Percentiles rank a stretch among this genome's conserved stretches.
Conservation (phyloP, 2,329 filamentous ascomycete species). For the Aspergillus chevalieri region DNA sequence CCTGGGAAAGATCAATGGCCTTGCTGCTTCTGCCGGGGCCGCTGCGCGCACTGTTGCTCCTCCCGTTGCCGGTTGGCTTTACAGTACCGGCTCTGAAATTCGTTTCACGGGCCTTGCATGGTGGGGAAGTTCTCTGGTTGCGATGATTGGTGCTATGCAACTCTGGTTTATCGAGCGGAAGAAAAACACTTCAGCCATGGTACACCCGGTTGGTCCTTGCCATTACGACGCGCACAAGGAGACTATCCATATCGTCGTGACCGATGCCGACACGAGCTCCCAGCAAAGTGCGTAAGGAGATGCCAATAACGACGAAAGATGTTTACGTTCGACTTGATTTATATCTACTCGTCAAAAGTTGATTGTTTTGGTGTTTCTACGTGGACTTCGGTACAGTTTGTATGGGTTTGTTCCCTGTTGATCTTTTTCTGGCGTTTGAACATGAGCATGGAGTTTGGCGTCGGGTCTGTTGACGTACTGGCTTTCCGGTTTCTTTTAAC, state of each 20-base stretch:
- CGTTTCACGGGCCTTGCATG: constrained; percentile 57
- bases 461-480: neutral
- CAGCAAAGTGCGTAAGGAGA: neutral
- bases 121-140: constrained; percentile 55
- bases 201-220: constrained; percentile 31
- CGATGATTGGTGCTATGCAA: constrained; percentile 51
- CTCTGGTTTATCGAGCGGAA: constrained; percentile 50
- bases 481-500: neutral
- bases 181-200: constrained; percentile 35
- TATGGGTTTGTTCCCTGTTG: too few species aligned
- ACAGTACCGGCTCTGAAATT: constrained; percentile 54
- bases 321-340: too few species aligned
- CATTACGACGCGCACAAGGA: constrained; percentile 18
- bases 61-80: constrained; percentile 62
- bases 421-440: neutral
- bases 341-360: too few species aligned
- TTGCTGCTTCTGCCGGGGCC: constrained; percentile 67
- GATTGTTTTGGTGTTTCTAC: neutral
- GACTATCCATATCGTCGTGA: constrained; percentile 24
- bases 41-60: constrained; percentile 64
- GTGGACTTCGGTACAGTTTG: neutral
- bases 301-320: neutral
- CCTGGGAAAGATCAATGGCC: constrained; percentile 65
- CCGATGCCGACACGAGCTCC: constrained; percentile 12
- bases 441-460: neutral